Evolutionary conservation across 78 protist species (phyloP).

Genomic region (Guillardia theta): DNA sequence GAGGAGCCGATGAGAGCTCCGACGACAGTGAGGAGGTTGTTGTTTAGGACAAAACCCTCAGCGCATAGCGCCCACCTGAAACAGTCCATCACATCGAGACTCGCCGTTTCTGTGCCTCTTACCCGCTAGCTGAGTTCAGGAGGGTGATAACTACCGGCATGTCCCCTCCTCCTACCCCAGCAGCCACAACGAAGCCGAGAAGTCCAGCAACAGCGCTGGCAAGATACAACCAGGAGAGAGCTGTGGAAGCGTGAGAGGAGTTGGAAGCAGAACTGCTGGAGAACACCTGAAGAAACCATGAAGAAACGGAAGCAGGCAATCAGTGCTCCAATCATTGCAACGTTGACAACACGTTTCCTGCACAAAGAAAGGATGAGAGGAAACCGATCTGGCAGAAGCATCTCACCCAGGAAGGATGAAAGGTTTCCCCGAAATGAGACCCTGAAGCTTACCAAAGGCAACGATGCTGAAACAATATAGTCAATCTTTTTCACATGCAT

Average conservation of each 20-base stretch:
- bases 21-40: slow-evolving; percentile 9
- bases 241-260: not conserved
- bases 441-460: slow-evolving; percentile 93
- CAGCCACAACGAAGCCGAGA: slow-evolving; percentile 56
- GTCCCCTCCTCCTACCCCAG: slow-evolving; percentile 97
- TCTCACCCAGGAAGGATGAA: slow-evolving; percentile 51
- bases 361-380: not conserved
- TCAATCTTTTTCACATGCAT: too few relatives aligned
- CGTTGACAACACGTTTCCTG: not conserved
- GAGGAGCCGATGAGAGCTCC: slow-evolving; percentile 88
- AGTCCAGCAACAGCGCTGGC: slow-evolving; percentile 53
- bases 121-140: too few relatives aligned
- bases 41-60: slow-evolving; percentile 80
- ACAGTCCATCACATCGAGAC: too few relatives aligned
- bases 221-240: not conserved
- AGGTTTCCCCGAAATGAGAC: slow-evolving; percentile 64
- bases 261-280: not conserved
- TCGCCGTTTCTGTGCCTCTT: too few relatives aligned
- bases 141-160: slow-evolving; percentile 98
- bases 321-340: not conserved
- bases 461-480: too few relatives aligned
- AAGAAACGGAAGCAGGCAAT: not conserved
- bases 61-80: not conserved
- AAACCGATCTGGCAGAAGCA: not conserved
- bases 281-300: not conserved